phyloP scores from a whole-genome alignment of 2,329 filamentous ascomycete genomes.

The Colletotrichum tabaci region DNA sequence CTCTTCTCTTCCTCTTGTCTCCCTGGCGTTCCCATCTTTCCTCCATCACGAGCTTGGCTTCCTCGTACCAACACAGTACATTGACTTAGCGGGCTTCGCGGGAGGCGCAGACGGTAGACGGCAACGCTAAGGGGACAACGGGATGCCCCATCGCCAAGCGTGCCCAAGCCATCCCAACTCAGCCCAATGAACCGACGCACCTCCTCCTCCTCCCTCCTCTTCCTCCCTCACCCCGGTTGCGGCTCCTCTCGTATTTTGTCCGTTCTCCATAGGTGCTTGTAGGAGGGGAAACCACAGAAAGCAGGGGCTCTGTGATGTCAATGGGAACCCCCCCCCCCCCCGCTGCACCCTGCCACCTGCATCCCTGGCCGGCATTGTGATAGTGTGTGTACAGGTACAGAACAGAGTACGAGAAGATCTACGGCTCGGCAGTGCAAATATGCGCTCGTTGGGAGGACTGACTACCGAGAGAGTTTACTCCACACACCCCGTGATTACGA shows the following conservation, averaged over 20 bases:
- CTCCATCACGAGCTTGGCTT: neutral
- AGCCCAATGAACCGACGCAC: neutral
- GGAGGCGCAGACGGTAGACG: slow-evolving; percentile 8
- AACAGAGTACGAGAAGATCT: slow-evolving; percentile 35
- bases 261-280: slow-evolving; percentile 11
- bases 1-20: neutral
- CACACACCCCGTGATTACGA: slow-evolving; percentile 28
- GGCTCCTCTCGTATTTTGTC: slow-evolving; percentile 35
- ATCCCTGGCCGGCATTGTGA: slow-evolving; percentile 25
- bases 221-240: neutral
- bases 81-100: neutral
- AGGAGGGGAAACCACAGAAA: neutral
- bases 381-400: no score
- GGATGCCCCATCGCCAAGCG: slow-evolving; percentile 25
- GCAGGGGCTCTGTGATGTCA: slow-evolving; percentile 32
- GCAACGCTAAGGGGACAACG: neutral
- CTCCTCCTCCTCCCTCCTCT: neutral
- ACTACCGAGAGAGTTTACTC: neutral
- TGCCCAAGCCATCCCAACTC: neutral
- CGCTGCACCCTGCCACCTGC: neutral
- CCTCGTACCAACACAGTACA: neutral
- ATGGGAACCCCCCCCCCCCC: neutral
- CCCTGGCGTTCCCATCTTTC: neutral
- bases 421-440: slow-evolving; percentile 18
- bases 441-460: neutral